Conservation (phyloP, 306 rosid species). For the Clitoria ternatea region DNA sequence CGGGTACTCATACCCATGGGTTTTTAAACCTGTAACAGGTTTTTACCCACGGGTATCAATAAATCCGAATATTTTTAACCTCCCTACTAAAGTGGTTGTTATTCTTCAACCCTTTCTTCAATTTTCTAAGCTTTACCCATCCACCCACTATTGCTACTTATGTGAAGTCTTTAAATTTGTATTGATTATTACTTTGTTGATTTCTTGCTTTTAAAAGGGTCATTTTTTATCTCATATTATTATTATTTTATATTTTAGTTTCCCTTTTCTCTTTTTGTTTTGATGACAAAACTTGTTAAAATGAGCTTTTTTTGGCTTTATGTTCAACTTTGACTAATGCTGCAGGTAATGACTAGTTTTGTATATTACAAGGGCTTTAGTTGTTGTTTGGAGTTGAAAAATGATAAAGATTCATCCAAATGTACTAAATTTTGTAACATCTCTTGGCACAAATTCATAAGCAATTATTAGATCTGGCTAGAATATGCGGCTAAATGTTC, state of each 20-base stretch:
- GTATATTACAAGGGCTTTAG: not conserved
- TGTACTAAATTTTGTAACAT: slow-evolving; percentile 13
- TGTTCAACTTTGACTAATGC: not conserved
- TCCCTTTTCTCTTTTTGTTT: not conserved
- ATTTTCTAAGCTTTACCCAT: slow-evolving; percentile 40
- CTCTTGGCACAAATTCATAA: not conserved
- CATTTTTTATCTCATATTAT: not conserved
- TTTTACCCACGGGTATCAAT: no score
- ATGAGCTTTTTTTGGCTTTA: slow-evolving; percentile 35
- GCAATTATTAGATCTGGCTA: slow-evolving; percentile 21
- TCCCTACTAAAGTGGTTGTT: slow-evolving; percentile 18
- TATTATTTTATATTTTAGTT: not conserved
- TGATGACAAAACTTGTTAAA: not conserved
- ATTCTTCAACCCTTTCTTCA: slow-evolving; percentile 21
- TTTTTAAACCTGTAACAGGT: no score
- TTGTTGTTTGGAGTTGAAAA: slow-evolving; percentile 3
- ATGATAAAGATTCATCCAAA: slow-evolving; percentile 6
- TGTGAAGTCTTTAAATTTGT: not conserved
- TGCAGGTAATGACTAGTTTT: not conserved
- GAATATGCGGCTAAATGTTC: not conserved
- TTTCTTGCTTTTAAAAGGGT: not conserved
- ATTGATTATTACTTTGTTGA: not conserved
- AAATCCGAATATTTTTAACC: no score
- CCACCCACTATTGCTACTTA: slow-evolving; percentile 15
- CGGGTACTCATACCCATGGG: no score